A percentile compares a stretch with the other conserved stretches of the same genome.
phyloP scores from a whole-genome alignment of 495 filamentous ascomycete genomes.

The Xylaria cubensis region DNA sequence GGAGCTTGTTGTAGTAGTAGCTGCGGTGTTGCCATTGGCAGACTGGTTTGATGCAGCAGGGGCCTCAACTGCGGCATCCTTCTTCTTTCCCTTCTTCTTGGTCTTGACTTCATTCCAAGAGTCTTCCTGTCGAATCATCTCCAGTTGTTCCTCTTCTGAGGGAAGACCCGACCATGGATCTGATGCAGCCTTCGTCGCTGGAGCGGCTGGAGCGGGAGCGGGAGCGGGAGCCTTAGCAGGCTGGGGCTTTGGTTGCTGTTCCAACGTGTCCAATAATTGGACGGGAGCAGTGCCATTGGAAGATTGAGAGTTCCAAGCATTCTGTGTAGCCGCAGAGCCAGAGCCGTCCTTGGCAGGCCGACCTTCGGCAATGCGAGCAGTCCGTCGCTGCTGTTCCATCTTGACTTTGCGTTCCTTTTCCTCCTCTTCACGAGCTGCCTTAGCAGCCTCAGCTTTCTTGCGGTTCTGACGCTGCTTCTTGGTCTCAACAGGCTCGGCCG shows the following conservation, averaged over 20 bases:
- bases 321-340: conserved; percentile 60
- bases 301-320: conserved; percentile 65
- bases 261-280: conserved; percentile 79
- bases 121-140: conserved; percentile 67
- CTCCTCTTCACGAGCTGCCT: conserved; percentile 71
- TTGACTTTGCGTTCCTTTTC: conserved; percentile 75
- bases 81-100: conserved; percentile 64
- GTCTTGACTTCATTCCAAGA: conserved; percentile 79
- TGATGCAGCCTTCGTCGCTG: conserved; percentile 37
- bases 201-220: conserved; percentile 24
- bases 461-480: conserved; percentile 93
- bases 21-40: conserved; percentile 33
- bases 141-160: conserved; percentile 87
- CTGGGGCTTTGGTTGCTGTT: conserved; percentile 47
- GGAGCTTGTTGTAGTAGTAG: conserved; percentile 32
- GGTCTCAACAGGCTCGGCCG: conserved; percentile 65
- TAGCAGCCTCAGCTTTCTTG: conserved; percentile 77
- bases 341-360: conserved; percentile 75
- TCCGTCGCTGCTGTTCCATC: conserved; percentile 80
- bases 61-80: conserved; percentile 37
- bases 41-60: conserved; percentile 10
- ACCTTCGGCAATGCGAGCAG: conserved; percentile 80
- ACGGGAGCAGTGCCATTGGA: conserved; percentile 53
- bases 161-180: conserved; percentile 66
- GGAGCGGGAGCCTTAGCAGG: conserved; percentile 29